phyloP scores from a whole-genome alignment of 2,329 filamentous ascomycete genomes.

The Beauveria australis region DNA sequence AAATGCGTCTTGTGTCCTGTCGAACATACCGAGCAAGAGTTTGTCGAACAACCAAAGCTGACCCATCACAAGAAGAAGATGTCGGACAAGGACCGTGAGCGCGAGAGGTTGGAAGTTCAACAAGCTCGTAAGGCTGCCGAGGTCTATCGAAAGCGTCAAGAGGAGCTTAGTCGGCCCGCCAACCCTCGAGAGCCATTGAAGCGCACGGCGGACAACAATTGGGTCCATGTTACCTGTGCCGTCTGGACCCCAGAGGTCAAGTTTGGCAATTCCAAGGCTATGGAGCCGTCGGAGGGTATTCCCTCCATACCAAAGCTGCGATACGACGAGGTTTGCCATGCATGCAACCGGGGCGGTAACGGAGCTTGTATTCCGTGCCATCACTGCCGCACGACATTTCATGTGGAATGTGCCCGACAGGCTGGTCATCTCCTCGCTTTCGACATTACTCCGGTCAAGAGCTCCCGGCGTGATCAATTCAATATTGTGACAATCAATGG shows the following conservation, averaged over 20 bases:
- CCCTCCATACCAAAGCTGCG: conserved; percentile 65
- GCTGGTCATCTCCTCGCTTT: conserved; percentile 80
- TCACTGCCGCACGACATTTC: conserved; percentile 59
- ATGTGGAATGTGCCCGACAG: conserved; percentile 85
- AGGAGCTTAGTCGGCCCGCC: conserved; percentile 72
- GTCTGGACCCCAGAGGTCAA: conserved; percentile 89
- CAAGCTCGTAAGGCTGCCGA: conserved; percentile 70
- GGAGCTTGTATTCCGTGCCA: conserved; percentile 82
- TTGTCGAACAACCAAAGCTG: conserved; percentile 60
- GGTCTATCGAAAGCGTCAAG: conserved; percentile 75
- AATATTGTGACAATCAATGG: conserved; percentile 72
- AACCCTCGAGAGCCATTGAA: conserved; percentile 88
- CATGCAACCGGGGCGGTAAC: conserved; percentile 60
- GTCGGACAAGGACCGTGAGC: conserved; percentile 81
- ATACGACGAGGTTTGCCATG: conserved; percentile 72
- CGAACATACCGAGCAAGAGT: conserved; percentile 70
- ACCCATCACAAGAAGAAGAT: conserved; percentile 69
- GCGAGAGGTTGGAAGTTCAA: conserved; percentile 78
- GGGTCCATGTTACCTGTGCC: conserved; percentile 92
- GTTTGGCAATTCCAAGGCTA: conserved; percentile 73
- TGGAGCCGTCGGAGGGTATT: conserved; percentile 86
- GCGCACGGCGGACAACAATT: conserved; percentile 91
- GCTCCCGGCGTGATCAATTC: conserved; percentile 72
- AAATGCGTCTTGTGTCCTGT: conserved; percentile 89
- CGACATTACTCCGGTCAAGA: conserved; percentile 83